These are phyloP conservation scores for Zygosaccharomyces gambellarensis DNA, from an alignment of 805 yeast species.

Conservation along the genomic window DNA sequence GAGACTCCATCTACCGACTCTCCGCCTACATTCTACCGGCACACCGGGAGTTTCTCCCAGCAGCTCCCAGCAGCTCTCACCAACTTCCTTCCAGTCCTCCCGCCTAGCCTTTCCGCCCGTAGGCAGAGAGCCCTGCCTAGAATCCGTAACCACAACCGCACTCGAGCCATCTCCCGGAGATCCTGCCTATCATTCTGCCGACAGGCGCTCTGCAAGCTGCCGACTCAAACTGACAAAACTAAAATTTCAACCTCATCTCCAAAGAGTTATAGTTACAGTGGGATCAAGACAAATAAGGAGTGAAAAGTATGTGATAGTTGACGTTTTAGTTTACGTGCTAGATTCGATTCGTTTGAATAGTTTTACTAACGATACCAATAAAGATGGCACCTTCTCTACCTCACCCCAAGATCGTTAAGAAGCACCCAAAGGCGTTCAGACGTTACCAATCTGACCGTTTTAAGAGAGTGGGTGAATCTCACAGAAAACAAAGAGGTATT, in stretches of 20 bases:
- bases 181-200: neutral
- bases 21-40: neutral
- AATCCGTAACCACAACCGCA: neutral
- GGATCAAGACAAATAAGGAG: conserved; percentile 3
- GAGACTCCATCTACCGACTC: neutral
- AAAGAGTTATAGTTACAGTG: neutral
- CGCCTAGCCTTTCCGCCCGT: neutral
- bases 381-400: conserved; percentile 95
- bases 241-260: conserved; percentile 5
- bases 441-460: conserved; percentile 99
- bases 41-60: neutral
- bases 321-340: neutral
- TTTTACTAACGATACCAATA: conserved; percentile 5
- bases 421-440: conserved; percentile 98
- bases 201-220: neutral
- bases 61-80: neutral
- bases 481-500: conserved; percentile 99
- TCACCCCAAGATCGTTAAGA: conserved; percentile 99
- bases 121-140: neutral
- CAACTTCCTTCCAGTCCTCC: neutral
- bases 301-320: conserved; percentile 4
- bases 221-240: conserved; percentile 5
- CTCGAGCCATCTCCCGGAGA: neutral
- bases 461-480: conserved; percentile 95
- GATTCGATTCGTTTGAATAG: neutral